phyloP scores from a whole-genome alignment of 495 filamentous ascomycete genomes.

The Lasiosphaeria miniovina region DNA sequence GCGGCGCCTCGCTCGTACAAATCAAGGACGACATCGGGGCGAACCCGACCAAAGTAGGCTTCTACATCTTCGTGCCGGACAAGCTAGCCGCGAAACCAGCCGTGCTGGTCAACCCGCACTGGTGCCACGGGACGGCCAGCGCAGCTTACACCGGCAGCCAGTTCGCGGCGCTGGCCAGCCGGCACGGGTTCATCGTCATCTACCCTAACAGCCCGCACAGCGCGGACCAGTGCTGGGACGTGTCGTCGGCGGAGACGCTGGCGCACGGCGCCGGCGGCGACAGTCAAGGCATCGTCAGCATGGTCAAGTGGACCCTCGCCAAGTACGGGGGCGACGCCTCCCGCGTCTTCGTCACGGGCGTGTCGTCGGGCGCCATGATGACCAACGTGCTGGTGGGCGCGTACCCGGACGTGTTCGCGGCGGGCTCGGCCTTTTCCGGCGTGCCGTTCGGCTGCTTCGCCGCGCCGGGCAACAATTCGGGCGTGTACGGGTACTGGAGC shows the following conservation, averaged over 20 bases:
- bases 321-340: constrained; percentile 47
- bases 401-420: constrained; percentile 58
- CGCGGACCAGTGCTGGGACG: constrained; percentile 56
- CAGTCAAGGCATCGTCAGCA: constrained; percentile 53
- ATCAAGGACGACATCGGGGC: constrained; percentile 39
- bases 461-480: constrained; percentile 31
- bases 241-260: constrained; percentile 42
- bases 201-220: constrained; percentile 50
- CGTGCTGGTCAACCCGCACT: constrained; percentile 56
- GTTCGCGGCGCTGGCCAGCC: constrained; percentile 43
- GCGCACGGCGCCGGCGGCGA: constrained; percentile 54
- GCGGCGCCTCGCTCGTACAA: constrained; percentile 29
- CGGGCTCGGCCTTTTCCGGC: constrained; percentile 53
- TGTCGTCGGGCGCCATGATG: constrained; percentile 59
- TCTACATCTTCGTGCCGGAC: constrained; percentile 56
- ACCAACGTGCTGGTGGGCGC: constrained; percentile 56
- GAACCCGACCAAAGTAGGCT: constrained; percentile 51
- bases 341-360: constrained; percentile 51
- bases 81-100: constrained; percentile 49
- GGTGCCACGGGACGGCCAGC: constrained; percentile 43
- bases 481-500: constrained; percentile 42
- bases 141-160: constrained; percentile 29
- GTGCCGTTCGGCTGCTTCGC: constrained; percentile 54
- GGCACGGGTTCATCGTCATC: constrained; percentile 55
- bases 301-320: constrained; percentile 50